Base-by-base conservation (phyloP, 2,329 filamentous ascomycete genomes). In the Trichoderma lentiforme region DNA sequence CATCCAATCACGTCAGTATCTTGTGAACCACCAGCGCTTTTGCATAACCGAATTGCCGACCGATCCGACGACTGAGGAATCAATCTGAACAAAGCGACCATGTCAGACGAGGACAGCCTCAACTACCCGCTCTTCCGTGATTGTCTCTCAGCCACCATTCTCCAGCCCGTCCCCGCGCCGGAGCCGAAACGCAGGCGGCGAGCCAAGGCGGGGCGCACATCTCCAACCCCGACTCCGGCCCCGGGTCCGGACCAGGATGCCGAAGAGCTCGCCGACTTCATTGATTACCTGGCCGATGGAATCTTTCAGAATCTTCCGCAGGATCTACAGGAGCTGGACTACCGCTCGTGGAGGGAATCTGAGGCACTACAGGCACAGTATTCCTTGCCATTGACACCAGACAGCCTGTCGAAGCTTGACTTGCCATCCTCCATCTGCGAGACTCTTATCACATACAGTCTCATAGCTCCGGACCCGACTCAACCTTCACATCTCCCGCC, bases 221-320 rank as follows among this genome's bases (percentile, higher is more conserved):
- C 71, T 4, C 57, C 57, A 21, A 6, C 2, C 72, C 28, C 73
- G 73, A 68, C 71, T 39, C 9, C 70, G 70, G 71, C 70, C 71
- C 60, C 60, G 58, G 69, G 73, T 58, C 73, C 65, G 28, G 72
- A 73, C n/a, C 72, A 60, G 34, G 78, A 88, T 75, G 88, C 87
- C 6, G 91, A 92, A 75, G 93, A 95, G 70, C 82, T 96, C 26
- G 88, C 89, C 30, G 94, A 97, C 1, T 97, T 97, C 81, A 90
- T 93, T 69, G 90, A 95, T 84, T 96, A 95, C 80, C 86, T 96
- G 34, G 90, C 93, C 28, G 81, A 83, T 62, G 88, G 92, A 78
- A 88, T 91, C 68, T 97, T 95, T 80, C 81, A 85, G 6, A 84
- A 82, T 43, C 86, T 97, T 1, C 92, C 93, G 0, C 26, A 77